These are phyloP conservation scores for Taphrina flavorubra DNA, from an alignment of 1,139 yeast genomes.

Conservation along the genomic window DNA sequence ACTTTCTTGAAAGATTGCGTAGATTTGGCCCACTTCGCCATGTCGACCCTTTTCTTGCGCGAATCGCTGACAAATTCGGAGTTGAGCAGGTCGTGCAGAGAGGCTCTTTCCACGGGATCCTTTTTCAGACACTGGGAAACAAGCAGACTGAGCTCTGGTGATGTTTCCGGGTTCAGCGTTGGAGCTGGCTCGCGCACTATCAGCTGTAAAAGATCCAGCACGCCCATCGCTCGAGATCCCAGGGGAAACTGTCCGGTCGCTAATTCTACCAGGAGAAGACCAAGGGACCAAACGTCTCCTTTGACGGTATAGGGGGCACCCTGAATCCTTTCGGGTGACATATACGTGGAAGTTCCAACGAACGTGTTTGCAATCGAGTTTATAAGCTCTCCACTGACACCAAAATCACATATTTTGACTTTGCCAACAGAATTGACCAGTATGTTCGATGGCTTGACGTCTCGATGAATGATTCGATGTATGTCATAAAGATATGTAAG, in stretches of 20 bases:
- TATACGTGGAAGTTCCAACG: conserved; percentile 96
- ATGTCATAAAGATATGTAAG: conserved; percentile 74
- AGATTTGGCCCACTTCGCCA: conserved; percentile 61
- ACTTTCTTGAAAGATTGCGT: conserved; percentile 38
- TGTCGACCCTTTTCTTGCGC: conserved; percentile 55
- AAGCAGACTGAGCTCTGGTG: conserved; percentile 27
- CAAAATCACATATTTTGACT: conserved; percentile 93
- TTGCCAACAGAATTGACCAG: conserved; percentile 78
- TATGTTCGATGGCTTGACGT: conserved; percentile 95
- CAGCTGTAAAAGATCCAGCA: conserved; percentile 83
- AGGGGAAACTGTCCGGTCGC: conserved; percentile 81
- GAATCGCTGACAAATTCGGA: conserved; percentile 56
- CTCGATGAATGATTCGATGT: conserved; percentile 93
- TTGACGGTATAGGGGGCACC: conserved; percentile 91
- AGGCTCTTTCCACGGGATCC: conserved; percentile 34
- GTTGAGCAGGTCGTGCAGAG: conserved; percentile 29
- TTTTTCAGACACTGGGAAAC: conserved; percentile 35
- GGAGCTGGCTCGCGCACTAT: conserved; percentile 96
- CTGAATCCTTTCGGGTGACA: conserved; percentile 97
- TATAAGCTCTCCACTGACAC: conserved; percentile 92
- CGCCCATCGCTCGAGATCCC: conserved; percentile 69
- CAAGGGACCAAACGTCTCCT: conserved; percentile 96
- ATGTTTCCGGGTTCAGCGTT: conserved; percentile 53
- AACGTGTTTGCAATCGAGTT: conserved; percentile 95
- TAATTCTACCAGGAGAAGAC: conserved; percentile 83